A percentile compares a stretch with the other conserved stretches of the same genome.
Evolutionary conservation across 306 rosid genomes (phyloP).

Genomic region (Purshia tridentata): DNA sequence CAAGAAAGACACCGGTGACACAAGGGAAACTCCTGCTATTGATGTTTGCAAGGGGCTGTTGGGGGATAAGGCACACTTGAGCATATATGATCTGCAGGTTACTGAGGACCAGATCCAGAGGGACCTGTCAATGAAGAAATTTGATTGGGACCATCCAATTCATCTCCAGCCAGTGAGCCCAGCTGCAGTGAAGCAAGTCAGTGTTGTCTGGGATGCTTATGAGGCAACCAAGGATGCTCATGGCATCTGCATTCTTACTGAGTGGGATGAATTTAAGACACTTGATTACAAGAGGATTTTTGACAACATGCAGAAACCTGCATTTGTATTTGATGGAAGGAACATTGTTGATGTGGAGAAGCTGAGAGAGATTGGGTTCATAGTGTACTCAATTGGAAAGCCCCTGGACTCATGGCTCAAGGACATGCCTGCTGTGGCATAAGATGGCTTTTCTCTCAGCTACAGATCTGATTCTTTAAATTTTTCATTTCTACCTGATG

Average conservation of each 20-base stretch:
- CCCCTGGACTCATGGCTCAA: conserved; percentile 65
- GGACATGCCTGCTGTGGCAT: conserved; percentile 50
- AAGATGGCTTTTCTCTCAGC: conserved; percentile 1
- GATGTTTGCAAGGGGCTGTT: conserved; percentile 82
- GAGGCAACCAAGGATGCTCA: conserved; percentile 73
- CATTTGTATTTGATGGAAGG: conserved; percentile 83
- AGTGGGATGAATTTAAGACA: conserved; percentile 81
- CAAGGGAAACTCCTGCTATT: conserved; percentile 81
- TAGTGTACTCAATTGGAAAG: conserved; percentile 74
- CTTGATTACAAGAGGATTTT: conserved; percentile 66
- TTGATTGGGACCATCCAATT: conserved; percentile 62
- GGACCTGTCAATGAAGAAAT: conserved; percentile 50
- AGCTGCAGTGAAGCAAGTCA: conserved; percentile 40
- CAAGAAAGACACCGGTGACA: conserved; percentile 81
- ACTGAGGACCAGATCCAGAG: conserved; percentile 61
- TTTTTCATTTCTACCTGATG: conserved; percentile 4
- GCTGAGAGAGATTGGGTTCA: conserved; percentile 71
- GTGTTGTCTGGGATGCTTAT: conserved; percentile 53
- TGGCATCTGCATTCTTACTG: conserved; percentile 79
- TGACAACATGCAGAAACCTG: conserved; percentile 71
- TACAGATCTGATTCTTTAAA: conserved; percentile 5
- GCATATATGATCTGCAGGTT: conserved; percentile 66
- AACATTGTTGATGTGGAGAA: conserved; percentile 54
- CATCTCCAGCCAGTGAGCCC: conserved; percentile 51
- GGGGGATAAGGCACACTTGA: conserved; percentile 62